phyloP scores from a whole-genome alignment of 331 rosid genomes.

The Quercus lobata region DNA sequence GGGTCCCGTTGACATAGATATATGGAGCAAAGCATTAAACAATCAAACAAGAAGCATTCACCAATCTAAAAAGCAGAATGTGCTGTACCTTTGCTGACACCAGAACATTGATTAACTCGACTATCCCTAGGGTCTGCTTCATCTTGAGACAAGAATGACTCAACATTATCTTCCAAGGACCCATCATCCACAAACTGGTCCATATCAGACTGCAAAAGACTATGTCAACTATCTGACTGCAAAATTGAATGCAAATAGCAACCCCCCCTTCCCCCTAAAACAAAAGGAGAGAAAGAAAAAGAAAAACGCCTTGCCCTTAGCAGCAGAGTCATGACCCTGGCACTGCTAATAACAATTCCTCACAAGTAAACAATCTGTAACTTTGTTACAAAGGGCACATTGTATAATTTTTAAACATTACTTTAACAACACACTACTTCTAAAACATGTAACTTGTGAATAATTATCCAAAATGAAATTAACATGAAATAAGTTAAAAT shows the following conservation, averaged over 20 bases:
- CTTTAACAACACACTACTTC: not conserved
- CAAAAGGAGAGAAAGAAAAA: not conserved
- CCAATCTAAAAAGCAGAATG: slow-evolving; percentile 2
- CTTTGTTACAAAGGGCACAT: not conserved
- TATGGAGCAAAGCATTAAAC: not conserved
- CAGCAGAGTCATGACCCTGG: not conserved
- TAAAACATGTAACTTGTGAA: not conserved
- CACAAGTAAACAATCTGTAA: not conserved
- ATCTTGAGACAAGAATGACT: slow-evolving; percentile 47
- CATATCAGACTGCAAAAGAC: slow-evolving; percentile 45
- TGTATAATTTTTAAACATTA: not conserved
- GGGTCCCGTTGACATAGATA: not conserved
- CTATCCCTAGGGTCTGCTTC: slow-evolving; percentile 37
- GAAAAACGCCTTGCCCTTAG: not conserved
- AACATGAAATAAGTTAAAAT: not conserved
- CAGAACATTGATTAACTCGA: slow-evolving; percentile 35
- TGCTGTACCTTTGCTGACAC: slow-evolving; percentile 49
- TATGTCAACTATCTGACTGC: slow-evolving; percentile 4
- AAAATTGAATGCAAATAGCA: not conserved
- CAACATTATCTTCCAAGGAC: slow-evolving; percentile 53
- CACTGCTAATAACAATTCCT: not conserved
- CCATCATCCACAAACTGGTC: slow-evolving; percentile 53
- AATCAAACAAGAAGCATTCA: not conserved
- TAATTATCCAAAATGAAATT: not conserved
- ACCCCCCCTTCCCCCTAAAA: not conserved